Base-by-base conservation (phyloP, 371 early-diverging fungal genomes). In the Syncephalis fuscata region DNA sequence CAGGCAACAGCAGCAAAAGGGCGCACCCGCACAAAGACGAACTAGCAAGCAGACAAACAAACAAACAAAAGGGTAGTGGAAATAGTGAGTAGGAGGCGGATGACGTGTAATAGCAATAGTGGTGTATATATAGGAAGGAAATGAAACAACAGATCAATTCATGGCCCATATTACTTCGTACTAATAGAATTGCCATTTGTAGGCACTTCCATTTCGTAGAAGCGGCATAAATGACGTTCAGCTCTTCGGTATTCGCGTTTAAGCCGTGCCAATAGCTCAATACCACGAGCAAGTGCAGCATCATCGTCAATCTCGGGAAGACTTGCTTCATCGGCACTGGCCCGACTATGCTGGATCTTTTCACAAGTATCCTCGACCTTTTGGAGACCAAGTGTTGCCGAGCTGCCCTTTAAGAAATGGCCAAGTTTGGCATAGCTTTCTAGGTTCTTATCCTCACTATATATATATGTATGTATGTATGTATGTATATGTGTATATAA, bases 321-420 rank as follows among this genome's bases (percentile, higher is more conserved):
- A 4, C 82, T 82, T 23, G 63, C 59, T 44, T 76, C 78, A 39
- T 83, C 82, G 58, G 78, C 77, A 45, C 73, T 56, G 47, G 85
- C 80, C 20, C 89, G 90, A 53, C 73, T 71, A 55, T 85, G 73
- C 58, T 92, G 88, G 37, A 92, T 82, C 50, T 80, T 73, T 63
- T 89, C 90, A 58, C 88, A 91, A 22, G 77, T 73, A 44, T 69
- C 78, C 53, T 77, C 77, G 46, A 92, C 82, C 62, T 80, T 82
- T 49, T 62, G 76, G 39, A 92, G 61, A 9, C 93, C 93, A 40
- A 92, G 71, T 3, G 88, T 82, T 14, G 89, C 88, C 19, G 90
- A 88, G 48, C 83, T 82, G 15, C 93, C 93, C 57, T 92, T 92
- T 42, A 91, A 67, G 54, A 86, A 92, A 53, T 92, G 93, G 2